Conservation (phyloP, 2,329 filamentous ascomycete species). For the Penicillium expansum region DNA sequence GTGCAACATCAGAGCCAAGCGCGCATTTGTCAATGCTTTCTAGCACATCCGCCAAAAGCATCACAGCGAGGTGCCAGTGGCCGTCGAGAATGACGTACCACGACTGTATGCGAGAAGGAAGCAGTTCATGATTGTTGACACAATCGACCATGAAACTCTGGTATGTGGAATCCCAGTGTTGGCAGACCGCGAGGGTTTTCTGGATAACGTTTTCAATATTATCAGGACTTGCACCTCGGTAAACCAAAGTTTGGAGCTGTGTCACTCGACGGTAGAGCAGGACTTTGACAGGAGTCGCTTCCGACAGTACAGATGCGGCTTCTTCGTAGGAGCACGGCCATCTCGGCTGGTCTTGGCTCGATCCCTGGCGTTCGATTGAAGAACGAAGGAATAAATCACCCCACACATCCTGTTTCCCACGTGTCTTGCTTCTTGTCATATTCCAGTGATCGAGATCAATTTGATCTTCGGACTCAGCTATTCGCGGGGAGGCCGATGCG, state of each 20-base stretch:
- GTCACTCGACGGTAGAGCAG: slow-evolving; percentile 57
- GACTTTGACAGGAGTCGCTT: slow-evolving; percentile 59
- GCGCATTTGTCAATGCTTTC: slow-evolving; percentile 48
- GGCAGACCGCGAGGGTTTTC: slow-evolving; percentile 51
- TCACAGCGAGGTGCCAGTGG: slow-evolving; percentile 58
- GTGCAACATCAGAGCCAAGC: slow-evolving; percentile 17
- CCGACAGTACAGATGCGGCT: slow-evolving; percentile 50
- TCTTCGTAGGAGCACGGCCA: slow-evolving; percentile 58
- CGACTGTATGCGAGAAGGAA: slow-evolving; percentile 56
- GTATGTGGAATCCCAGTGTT: slow-evolving; percentile 56
- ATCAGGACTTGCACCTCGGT: slow-evolving; percentile 38
- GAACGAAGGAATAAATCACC: slow-evolving; percentile 38
- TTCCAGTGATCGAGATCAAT: slow-evolving; percentile 13
- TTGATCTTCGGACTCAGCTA: background rate
- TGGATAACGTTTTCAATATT: slow-evolving; percentile 51
- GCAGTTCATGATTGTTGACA: slow-evolving; percentile 48
- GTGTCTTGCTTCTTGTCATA: background rate
- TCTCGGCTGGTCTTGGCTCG: slow-evolving; percentile 26
- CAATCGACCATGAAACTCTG: slow-evolving; percentile 54
- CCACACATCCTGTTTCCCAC: slow-evolving; percentile 35
- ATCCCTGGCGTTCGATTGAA: slow-evolving; percentile 5
- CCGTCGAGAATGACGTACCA: slow-evolving; percentile 59
- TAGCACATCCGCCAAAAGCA: slow-evolving; percentile 56
- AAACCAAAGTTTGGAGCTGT: slow-evolving; percentile 54
- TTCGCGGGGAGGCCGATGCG: slow-evolving; percentile 9